Conservation (phyloP, 106 monocot genomes). For the Alisma plantagoaquatica region DNA sequence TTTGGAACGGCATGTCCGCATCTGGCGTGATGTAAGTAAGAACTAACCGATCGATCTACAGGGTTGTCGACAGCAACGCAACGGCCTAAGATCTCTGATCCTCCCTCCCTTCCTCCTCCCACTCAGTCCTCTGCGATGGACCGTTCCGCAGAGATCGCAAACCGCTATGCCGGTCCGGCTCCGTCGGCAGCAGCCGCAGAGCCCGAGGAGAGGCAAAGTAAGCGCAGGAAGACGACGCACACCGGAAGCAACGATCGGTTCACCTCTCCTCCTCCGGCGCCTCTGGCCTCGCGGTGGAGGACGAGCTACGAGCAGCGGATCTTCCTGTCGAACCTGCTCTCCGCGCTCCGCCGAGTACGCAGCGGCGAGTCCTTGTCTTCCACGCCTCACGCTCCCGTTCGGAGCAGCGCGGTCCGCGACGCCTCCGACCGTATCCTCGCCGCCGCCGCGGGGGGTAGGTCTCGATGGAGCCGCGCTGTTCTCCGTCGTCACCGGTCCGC, state of each 20-base stretch:
- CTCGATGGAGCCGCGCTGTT: slow-evolving; percentile 90
- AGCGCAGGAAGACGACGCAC: not conserved
- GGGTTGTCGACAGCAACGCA: too few relatives aligned
- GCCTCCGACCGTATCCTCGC: slow-evolving; percentile 86
- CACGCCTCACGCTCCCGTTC: slow-evolving; percentile 3
- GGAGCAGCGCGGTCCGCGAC: slow-evolving; percentile 51
- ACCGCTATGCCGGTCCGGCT: too few relatives aligned
- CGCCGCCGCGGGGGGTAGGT: slow-evolving; percentile 51
- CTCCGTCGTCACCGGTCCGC: slow-evolving; percentile 31
- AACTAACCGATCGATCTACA: too few relatives aligned
- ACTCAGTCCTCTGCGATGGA: too few relatives aligned
- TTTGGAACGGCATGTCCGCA: too few relatives aligned
- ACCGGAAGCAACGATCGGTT: not conserved
- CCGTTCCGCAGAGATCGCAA: not conserved
- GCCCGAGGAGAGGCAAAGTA: slow-evolving; percentile 1
- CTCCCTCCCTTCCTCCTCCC: too few relatives aligned
- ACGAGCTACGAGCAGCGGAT: slow-evolving; percentile 29
- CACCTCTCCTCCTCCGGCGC: too few relatives aligned
- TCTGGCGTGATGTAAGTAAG: too few relatives aligned
- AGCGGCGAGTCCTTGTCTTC: slow-evolving; percentile 1
- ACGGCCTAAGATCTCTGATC: too few relatives aligned
- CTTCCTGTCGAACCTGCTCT: slow-evolving; percentile 78
- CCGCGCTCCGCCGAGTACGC: slow-evolving; percentile 62
- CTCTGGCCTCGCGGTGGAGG: slow-evolving; percentile 28
- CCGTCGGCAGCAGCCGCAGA: not conserved